phyloP scores from a whole-genome alignment of 371 early-diverging fungal species.

The Chytridium lagenaria region DNA sequence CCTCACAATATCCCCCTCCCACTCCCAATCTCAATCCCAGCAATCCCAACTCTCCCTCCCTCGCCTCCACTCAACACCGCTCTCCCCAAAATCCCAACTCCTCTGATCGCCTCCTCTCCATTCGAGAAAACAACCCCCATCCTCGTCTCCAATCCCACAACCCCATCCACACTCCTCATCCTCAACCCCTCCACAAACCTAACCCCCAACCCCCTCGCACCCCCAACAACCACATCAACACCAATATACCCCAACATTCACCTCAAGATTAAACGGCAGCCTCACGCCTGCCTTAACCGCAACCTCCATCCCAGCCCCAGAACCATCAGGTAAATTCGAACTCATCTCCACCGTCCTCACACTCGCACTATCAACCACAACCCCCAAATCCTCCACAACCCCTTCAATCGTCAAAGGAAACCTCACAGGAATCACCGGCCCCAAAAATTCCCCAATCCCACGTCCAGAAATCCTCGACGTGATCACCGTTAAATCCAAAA shows the following conservation, averaged over 20 bases:
- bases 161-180: neutral
- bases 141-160: too few relatives aligned
- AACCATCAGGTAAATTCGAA: neutral
- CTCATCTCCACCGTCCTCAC: neutral
- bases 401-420: neutral
- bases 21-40: neutral
- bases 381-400: neutral
- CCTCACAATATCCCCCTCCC: neutral
- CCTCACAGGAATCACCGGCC: neutral
- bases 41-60: neutral
- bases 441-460: neutral
- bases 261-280: constrained; percentile 11
- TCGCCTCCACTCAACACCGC: neutral
- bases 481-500: constrained; percentile 28
- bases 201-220: neutral
- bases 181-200: neutral
- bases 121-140: constrained; percentile 13
- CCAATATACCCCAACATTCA: constrained; percentile 6
- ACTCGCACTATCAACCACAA: neutral
- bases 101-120: neutral
- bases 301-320: neutral
- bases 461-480: constrained; percentile 7
- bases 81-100: neutral
- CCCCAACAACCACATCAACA: neutral
- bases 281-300: neutral